phyloP scores from a whole-genome alignment of 2,329 filamentous ascomycete genomes.

The Phoma sp. region DNA sequence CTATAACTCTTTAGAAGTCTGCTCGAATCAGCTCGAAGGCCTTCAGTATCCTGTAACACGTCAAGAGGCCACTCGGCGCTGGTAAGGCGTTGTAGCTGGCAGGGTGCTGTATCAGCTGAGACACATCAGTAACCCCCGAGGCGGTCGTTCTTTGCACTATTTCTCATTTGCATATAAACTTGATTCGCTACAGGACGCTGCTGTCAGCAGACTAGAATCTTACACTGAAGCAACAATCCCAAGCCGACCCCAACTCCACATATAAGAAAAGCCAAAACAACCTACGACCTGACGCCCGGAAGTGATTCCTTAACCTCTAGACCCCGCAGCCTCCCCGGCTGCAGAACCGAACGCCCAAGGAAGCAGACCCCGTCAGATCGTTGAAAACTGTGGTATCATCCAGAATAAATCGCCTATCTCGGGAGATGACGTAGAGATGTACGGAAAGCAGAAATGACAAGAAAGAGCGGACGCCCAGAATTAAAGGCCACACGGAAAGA shows the following conservation, averaged over 20 bases:
- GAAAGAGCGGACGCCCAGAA: conserved; percentile 16
- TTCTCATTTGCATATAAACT: not conserved
- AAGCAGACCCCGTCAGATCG: conserved; percentile 28
- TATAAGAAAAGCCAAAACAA: conserved; percentile 2
- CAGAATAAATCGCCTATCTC: conserved; percentile 19
- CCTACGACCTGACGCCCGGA: conserved; percentile 21
- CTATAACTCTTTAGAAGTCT: too few relatives aligned
- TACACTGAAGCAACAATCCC: conserved; percentile 18
- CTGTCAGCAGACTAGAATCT: conserved; percentile 22
- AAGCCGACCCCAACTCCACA: conserved; percentile 6
- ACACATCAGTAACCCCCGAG: not conserved
- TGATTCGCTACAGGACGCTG: conserved; percentile 19
- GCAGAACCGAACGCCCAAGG: conserved; percentile 33
- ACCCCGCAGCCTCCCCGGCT: conserved; percentile 19
- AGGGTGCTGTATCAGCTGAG: too few relatives aligned
- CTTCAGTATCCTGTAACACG: too few relatives aligned
- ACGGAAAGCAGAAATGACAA: conserved; percentile 13
- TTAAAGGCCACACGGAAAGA: conserved; percentile 4
- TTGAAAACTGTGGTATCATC: conserved; percentile 42
- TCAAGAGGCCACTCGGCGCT: too few relatives aligned
- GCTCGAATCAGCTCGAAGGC: too few relatives aligned
- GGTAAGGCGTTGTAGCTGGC: too few relatives aligned
- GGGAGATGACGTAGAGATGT: conserved; percentile 18
- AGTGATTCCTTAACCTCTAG: conserved; percentile 25
- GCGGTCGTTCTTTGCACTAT: not conserved